Evolutionary conservation across 768 basidiomycete species (phyloP), one percentile per base, ranked within the genome.

Genomic region (Dictyophora rubrovolvata): DNA sequence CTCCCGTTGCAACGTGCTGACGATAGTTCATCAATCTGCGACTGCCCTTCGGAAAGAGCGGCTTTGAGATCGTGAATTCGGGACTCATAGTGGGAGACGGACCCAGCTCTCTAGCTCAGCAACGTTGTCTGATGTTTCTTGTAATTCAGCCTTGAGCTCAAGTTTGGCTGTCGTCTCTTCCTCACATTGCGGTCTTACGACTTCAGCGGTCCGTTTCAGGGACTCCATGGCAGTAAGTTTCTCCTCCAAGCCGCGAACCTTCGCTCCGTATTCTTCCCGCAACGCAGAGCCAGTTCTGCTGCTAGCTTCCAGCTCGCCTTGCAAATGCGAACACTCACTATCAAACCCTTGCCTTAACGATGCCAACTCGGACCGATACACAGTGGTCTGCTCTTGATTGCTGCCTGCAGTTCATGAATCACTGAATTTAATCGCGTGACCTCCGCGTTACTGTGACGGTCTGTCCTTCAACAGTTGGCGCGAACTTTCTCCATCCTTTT

Each of bases 1-100:
- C 70, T 87, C 84, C 48, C 77, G 73, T 61, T 79, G 77, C 18
- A 76, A 56, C 3, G 65, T 48, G 34, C 73, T 69, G 21, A 76
- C 61, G 14, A 74, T 71, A 0, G 65, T 53, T 77, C 69, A 47
- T 77, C 70, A n/a, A 86, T 66, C 50, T 74, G 73, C n/a, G 65
- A 69, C 48, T 71, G 73, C 28, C 74, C 65, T 17, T 21, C 14
- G 10, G 56, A 34, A 35, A 58, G 56, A 10, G 56, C 23, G 8
- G 48, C 18, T 51, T 58, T 50, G 34, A 58, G 56, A 35, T 50
- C 23, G 6, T 35, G 49, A 28, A 58, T 58, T 51, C 50, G 47
- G 10, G 56, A 48, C 23, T 58, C 56, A 49, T 58, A 58, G 10
- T 48, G 56, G 5, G 20, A 9, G 2, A 23, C 34, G 1, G 49